Percentiles rank a stretch among this genome's conserved stretches.
These are phyloP conservation scores for Plantago ovata DNA, from an alignment of 257 asterid genomes.

Conservation along the genomic window DNA sequence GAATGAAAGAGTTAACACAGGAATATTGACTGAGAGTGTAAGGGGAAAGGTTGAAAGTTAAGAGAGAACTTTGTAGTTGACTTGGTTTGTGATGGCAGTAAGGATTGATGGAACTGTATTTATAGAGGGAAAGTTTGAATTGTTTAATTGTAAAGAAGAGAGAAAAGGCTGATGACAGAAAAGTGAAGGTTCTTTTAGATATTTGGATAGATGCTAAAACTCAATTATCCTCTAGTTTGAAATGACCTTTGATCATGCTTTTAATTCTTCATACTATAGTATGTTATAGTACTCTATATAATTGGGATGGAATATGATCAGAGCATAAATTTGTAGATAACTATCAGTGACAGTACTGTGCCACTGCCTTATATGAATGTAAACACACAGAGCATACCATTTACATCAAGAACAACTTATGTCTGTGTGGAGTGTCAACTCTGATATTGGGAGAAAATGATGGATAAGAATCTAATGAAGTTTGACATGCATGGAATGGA, in stretches of 20 bases:
- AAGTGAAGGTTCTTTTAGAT: conserved; percentile 23
- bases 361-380: conserved; percentile 8
- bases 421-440: conserved; percentile 20
- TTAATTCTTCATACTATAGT: too few species aligned
- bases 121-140: conserved; percentile 23
- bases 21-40: neutral
- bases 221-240: conserved; percentile 5
- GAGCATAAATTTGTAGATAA: conserved; percentile 1
- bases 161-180: neutral
- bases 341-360: neutral
- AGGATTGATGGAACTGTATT: conserved; percentile 22
- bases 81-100: conserved; percentile 6
- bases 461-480: conserved; percentile 16
- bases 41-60: neutral
- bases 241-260: conserved; percentile 13
- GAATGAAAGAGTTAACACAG: neutral
- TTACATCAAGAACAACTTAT: neutral
- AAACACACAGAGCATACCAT: neutral
- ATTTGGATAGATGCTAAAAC: conserved; percentile 19
- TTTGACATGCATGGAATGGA: too few species aligned
- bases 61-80: neutral
- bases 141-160: neutral
- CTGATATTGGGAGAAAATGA: conserved; percentile 14
- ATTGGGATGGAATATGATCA: conserved; percentile 3
- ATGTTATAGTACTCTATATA: conserved; percentile 1